Base-by-base conservation (phyloP, 768 basidiomycete genomes). In the Mrakia gelida region DNA sequence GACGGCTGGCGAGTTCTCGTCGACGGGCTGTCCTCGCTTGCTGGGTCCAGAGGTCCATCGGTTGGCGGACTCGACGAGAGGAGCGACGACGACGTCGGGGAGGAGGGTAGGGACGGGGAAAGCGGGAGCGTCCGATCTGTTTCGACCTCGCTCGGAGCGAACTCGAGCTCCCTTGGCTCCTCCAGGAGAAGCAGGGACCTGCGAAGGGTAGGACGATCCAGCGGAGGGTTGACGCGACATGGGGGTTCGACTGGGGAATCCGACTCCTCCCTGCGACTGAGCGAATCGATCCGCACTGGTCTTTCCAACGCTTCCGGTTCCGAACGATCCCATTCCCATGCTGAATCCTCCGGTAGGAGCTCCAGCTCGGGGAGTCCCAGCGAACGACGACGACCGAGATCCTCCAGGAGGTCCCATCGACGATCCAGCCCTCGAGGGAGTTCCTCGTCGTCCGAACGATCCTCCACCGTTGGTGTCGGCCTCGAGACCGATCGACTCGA, bases 401-500 rank as follows among this genome's bases (percentile, higher is more conserved):
- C 65, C 62, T 34, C 72, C 52, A 28, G 72, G 72, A 34, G 56
- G 34, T 23, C 76, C 76, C 68, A 54, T 61, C n/a, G 68, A 54
- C 76, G 76, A 77, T 34, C 59, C 70, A 26, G 32, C 21, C n/a
- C 76, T 70, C 23, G 68, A 61, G 43, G 68, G 68, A 38, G 56
- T 70, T 54, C 61, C 59, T 56, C 77, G 77, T 56, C 77, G 77
- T 52, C 49, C 49, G 49, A 52, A 52, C 4, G 18, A 23, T 49
- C 62, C 49, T 10, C 77, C 72, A 38, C 67, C 56, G 87, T 81
- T 91, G 89, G 81, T 80, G 38, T 88, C 87, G 15, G 92, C 91
- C 82, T 95, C 94, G 73, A 98, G 89, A 75, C 96, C 96, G 81
- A 98, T 91, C 15, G 91, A 91, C 80, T 94, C 94, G 75, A 98